Percentiles rank a stretch among this genome's conserved stretches.
phyloP scores from a whole-genome alignment of 176 grass and related monocot species.

The Avena sativa region DNA sequence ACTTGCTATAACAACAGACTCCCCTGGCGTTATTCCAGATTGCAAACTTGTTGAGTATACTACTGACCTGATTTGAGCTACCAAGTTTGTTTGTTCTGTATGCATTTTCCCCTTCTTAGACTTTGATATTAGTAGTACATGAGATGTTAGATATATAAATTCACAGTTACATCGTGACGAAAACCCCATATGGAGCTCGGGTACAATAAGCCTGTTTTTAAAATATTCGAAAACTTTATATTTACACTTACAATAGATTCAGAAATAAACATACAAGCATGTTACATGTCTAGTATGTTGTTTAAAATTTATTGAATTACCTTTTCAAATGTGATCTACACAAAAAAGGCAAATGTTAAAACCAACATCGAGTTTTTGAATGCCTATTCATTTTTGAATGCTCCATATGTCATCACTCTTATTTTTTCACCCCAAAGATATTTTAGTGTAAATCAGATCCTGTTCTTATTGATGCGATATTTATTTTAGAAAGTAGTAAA shows the following conservation, averaged over 20 bases:
- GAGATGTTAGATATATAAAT: slow-evolving; percentile 15
- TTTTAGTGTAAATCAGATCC: neutral
- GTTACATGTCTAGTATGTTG: neutral
- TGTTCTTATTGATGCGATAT: no score
- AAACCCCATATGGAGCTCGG: neutral
- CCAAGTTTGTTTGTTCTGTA: slow-evolving; percentile 11
- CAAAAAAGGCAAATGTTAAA: neutral
- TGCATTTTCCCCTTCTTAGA: slow-evolving; percentile 25
- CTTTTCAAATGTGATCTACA: neutral
- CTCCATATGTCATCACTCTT: neutral
- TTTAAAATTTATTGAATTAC: neutral
- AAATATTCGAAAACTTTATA: neutral
- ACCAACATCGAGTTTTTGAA: neutral
- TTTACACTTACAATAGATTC: neutral
- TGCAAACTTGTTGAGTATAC: slow-evolving; percentile 16
- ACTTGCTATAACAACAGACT: neutral
- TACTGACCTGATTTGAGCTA: slow-evolving; percentile 12
- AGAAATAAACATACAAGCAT: neutral
- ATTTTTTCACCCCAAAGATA: neutral
- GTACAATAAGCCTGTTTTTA: neutral
- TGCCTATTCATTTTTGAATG: neutral
- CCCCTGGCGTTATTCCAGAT: slow-evolving; percentile 16
- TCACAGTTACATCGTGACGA: slow-evolving; percentile 10
- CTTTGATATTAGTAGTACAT: neutral
- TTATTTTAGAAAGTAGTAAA: neutral